Evolutionary conservation across 139 green algal species (phyloP).

Genomic region (Chlamydomonas sp.): DNA sequence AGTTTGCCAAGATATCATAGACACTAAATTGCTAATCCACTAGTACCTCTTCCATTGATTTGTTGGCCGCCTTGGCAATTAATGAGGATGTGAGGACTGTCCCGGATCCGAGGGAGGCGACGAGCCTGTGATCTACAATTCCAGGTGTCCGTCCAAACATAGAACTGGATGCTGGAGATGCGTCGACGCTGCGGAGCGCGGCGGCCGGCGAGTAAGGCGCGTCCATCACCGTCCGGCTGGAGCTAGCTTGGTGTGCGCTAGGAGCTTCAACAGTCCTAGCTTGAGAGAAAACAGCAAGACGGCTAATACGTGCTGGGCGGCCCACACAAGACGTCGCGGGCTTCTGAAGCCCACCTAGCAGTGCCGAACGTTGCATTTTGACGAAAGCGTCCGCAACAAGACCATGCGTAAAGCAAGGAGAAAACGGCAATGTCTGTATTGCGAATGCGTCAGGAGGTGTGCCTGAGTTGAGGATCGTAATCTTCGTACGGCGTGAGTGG

Average conservation of each 20-base stretch:
- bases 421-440: too few species aligned
- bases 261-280: not conserved
- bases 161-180: not conserved
- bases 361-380: not conserved
- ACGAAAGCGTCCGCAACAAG: too few species aligned
- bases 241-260: not conserved
- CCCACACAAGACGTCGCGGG: not conserved
- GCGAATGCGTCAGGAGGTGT: too few species aligned
- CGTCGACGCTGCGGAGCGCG: not conserved
- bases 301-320: not conserved
- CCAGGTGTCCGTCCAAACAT: conserved; percentile 13
- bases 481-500: too few species aligned
- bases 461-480: too few species aligned
- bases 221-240: not conserved
- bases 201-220: not conserved
- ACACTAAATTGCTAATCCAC: not conserved
- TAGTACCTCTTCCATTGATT: conserved; percentile 48
- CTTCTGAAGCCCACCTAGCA: not conserved
- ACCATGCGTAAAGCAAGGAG: not conserved
- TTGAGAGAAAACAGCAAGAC: not conserved
- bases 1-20: not conserved
- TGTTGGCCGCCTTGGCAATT: conserved; percentile 54
- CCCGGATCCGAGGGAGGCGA: not conserved
- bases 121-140: conserved; percentile 7
- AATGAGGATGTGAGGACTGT: conserved; percentile 42